Conservation (phyloP, 2,329 filamentous ascomycete species). For the Phaeomoniella chlamydospora region DNA sequence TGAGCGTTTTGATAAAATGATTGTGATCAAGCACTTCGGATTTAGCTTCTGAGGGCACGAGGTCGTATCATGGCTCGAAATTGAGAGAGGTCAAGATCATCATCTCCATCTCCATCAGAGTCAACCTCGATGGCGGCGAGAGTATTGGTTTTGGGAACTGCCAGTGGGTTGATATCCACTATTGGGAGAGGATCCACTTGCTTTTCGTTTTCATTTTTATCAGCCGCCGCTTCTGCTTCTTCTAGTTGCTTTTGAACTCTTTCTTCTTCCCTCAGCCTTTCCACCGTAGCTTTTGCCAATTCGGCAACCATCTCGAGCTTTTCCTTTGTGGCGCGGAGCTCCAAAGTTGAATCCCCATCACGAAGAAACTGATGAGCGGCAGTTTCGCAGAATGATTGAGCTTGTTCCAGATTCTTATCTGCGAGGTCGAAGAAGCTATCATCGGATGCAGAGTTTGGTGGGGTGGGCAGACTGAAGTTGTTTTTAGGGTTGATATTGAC, state of each 20-base stretch:
- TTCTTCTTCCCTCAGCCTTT: conserved; percentile 28
- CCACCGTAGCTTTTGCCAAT: conserved; percentile 45
- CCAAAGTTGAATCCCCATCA: conserved; percentile 67
- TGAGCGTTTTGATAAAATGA: no score
- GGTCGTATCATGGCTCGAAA: background rate
- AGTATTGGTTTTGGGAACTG: background rate
- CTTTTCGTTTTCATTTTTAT: conserved; percentile 1
- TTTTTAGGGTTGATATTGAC: conserved; percentile 2
- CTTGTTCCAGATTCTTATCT: conserved; percentile 65
- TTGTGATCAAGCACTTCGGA: no score
- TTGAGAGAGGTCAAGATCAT: background rate
- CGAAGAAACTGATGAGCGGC: conserved; percentile 83
- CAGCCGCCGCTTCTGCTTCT: conserved; percentile 7
- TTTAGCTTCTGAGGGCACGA: background rate
- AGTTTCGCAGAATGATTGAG: conserved; percentile 69
- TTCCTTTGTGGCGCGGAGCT: conserved; percentile 55
- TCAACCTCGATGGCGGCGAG: conserved; percentile 1
- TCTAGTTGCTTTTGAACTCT: conserved; percentile 8
- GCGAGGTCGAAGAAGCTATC: conserved; percentile 56
- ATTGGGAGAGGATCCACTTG: background rate
- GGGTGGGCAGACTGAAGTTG: conserved; percentile 21
- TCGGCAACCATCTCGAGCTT: conserved; percentile 50
- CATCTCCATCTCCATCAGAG: background rate
- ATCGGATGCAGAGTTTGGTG: conserved; percentile 39
- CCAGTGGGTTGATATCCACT: background rate